A percentile compares a stretch with the other conserved stretches of the same genome.
Evolutionary conservation across 257 asterid species (phyloP).

Genomic region (Solanum pinnatisectum): DNA sequence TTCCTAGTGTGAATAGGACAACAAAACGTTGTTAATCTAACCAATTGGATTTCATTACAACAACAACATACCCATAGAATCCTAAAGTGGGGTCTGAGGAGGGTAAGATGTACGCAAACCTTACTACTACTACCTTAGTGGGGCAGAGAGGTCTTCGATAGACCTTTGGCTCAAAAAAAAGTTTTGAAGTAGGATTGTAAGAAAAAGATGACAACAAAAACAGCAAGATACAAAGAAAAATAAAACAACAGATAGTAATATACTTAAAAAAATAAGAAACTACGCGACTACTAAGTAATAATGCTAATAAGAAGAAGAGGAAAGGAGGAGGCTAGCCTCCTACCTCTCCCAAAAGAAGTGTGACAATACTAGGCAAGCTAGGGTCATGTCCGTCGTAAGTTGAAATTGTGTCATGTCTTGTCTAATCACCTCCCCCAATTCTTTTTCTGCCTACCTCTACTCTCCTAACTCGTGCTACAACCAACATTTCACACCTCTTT

Average conservation of each 20-base stretch:
- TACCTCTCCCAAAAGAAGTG: not conserved
- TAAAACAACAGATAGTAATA: not conserved
- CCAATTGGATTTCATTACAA: not conserved
- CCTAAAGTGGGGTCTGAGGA: not conserved
- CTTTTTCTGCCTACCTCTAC: not conserved
- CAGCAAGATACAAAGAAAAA: not conserved
- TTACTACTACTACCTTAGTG: not conserved
- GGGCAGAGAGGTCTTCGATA: not conserved
- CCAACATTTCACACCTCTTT: not conserved
- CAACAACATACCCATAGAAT: not conserved
- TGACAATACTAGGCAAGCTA: not conserved
- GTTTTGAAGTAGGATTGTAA: not conserved
- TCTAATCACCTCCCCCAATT: not conserved
- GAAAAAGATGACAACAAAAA: not conserved
- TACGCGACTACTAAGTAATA: not conserved
- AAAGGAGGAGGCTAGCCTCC: not conserved
- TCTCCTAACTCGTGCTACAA: not conserved
- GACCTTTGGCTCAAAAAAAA: not conserved
- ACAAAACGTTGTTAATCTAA: not conserved
- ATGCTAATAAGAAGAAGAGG: not conserved
- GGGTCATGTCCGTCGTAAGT: not conserved
- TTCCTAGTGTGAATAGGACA: not conserved
- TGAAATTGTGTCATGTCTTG: not conserved
- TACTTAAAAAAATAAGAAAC: not conserved
- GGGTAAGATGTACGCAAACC: not conserved